phyloP scores from a whole-genome alignment of 1,139 yeast species.

The Candida tropicalis region DNA sequence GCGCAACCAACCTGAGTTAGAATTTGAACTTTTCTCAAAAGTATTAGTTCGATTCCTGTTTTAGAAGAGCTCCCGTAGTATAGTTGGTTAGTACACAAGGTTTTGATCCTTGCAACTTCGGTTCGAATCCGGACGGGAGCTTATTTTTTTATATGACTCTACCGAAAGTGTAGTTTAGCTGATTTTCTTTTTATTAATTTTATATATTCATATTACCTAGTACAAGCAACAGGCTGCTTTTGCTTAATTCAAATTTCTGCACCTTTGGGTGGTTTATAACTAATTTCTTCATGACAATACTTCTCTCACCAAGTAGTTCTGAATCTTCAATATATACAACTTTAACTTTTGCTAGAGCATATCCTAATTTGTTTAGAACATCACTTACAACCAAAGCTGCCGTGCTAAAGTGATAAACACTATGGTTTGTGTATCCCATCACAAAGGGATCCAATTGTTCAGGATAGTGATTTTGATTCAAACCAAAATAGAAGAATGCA shows the following conservation, averaged over 20 bases:
- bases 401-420: slow-evolving; percentile 24
- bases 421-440: not conserved
- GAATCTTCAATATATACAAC: slow-evolving; percentile 39
- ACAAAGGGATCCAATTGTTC: slow-evolving; percentile 17
- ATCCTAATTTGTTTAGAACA: slow-evolving; percentile 36
- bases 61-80: not conserved
- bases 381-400: slow-evolving; percentile 38
- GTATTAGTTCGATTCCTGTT: too few relatives aligned
- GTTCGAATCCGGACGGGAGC: slow-evolving; percentile 4
- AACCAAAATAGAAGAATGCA: slow-evolving; percentile 32
- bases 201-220: too few relatives aligned
- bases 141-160: not conserved
- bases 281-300: slow-evolving; percentile 32
- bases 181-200: too few relatives aligned
- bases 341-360: slow-evolving; percentile 35
- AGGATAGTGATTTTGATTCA: slow-evolving; percentile 11
- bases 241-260: slow-evolving; percentile 29
- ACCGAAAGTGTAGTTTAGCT: not conserved
- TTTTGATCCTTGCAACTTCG: slow-evolving; percentile 5
- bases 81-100: slow-evolving; percentile 5
- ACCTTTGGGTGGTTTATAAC: slow-evolving; percentile 36
- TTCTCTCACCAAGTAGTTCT: slow-evolving; percentile 34
- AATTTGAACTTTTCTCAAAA: too few relatives aligned
- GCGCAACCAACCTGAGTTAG: too few relatives aligned
- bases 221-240: too few relatives aligned